Evolutionary conservation across 2,329 filamentous ascomycete species (phyloP).

Genomic region (Lachnellula subtilissima): DNA sequence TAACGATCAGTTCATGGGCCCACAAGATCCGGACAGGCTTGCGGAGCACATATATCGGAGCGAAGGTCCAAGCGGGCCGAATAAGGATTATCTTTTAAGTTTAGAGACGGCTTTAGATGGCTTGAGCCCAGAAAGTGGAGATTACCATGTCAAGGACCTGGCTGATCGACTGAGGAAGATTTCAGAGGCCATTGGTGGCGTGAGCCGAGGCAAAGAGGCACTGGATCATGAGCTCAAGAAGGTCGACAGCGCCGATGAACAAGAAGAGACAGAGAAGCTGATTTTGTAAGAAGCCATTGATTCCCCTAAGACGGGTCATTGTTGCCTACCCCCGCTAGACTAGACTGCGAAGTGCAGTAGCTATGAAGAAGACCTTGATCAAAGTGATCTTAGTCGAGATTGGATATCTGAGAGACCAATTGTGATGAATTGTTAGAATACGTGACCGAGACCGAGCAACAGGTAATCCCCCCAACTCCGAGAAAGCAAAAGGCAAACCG

Average conservation of each 20-base stretch:
- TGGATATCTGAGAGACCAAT: constrained; percentile 20
- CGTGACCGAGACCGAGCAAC: constrained; percentile 28
- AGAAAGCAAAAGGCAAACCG: constrained; percentile 30
- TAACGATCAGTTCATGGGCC: constrained; percentile 87
- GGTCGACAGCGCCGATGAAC: constrained; percentile 49
- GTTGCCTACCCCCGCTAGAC: constrained; percentile 22
- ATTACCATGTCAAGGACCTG: constrained; percentile 81
- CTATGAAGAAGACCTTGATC: constrained; percentile 26
- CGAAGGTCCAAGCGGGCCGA: constrained; percentile 78
- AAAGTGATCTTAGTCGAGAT: constrained; percentile 28
- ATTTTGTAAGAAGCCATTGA: constrained; percentile 26
- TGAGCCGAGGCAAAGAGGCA: constrained; percentile 12
- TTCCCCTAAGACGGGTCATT: constrained; percentile 20
- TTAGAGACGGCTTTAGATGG: constrained; percentile 70
- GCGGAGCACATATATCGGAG: constrained; percentile 77
- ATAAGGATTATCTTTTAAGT: constrained; percentile 81
- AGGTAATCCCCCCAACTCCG: constrained; percentile 30
- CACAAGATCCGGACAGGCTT: constrained; percentile 71
- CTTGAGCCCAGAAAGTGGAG: constrained; percentile 70
- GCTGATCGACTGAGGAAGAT: constrained; percentile 66
- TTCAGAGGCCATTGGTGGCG: constrained; percentile 11
- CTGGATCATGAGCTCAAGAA: constrained; percentile 37
- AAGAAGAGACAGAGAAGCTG: constrained; percentile 52
- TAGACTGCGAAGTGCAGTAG: constrained; percentile 27
- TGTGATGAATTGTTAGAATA: constrained; percentile 22